Base-by-base conservation (phyloP, 305 asterid species). In the Solanum hybrid region DNA sequence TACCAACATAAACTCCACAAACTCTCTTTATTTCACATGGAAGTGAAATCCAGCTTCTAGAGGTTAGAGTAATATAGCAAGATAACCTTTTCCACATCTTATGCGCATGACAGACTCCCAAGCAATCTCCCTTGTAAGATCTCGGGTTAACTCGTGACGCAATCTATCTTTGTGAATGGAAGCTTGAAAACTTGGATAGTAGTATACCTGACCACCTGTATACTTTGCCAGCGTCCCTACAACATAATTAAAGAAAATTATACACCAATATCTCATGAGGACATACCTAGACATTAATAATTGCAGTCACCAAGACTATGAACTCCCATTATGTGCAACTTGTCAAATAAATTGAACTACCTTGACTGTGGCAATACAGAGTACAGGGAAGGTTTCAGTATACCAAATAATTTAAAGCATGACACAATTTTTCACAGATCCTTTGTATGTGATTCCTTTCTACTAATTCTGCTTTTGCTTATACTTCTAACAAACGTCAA, bases 21-120 rank as follows among this genome's bases (percentile, higher is more conserved):
- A 20, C 20, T 84, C 31, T 33, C 42, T 51, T 82, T 84, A 51
- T 31, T 84, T 51, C 75, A 51, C 74, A 51, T 84, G 88, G 75
- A 84, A 84, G 75, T 51, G 42, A 61, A 51, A 29, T 6, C 14
- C 78, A 51, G 61, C 51, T 33, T 76, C 87, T 51, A 51, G 28
- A 74, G 79, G 36, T 33, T 78, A 84, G 42, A 18, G 74, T 84
- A 51, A 22, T 46, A 88, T 28, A 42, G 73, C 40, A 42, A 88
- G 87, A 89, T 90, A 88, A 97, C 99, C 99, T 97, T 94, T 97
- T 91, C 99, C 99, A 92, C 99, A 97, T 94, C 99, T 93, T 92
- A 97, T 96, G 81, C 99, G 96, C 98, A 97, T 94, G 90, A 97
- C 99, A 20, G 99, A 93, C 92, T 97, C 99, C 99, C 99, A 97